A percentile compares a stretch with the other conserved stretches of the same genome.
These are phyloP conservation scores for Fusarium buxicola DNA, from an alignment of 2,329 filamentous ascomycete species.

Conservation along the genomic window DNA sequence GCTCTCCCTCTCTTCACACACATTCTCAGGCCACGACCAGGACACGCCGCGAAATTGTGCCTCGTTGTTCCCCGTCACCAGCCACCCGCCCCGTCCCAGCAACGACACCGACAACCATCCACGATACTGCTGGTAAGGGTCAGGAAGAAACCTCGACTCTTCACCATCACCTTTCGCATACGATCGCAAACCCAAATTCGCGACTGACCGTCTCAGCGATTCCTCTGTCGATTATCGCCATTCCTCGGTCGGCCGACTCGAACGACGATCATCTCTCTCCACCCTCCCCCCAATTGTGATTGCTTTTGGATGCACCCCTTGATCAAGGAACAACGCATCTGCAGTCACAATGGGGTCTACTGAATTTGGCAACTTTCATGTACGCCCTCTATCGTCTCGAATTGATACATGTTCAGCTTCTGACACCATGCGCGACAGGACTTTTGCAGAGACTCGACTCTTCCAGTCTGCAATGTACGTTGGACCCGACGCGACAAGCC, in stretches of 20 bases:
- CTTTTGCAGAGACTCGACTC: slow-evolving; percentile 85
- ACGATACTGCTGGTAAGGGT: slow-evolving; percentile 32
- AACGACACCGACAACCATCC: slow-evolving; percentile 39
- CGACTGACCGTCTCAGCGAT: slow-evolving; percentile 14
- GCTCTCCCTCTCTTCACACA: not conserved
- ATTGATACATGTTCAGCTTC: slow-evolving; percentile 13
- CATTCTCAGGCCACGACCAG: slow-evolving; percentile 18
- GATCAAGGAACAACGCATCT: slow-evolving; percentile 43
- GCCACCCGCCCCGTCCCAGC: slow-evolving; percentile 39
- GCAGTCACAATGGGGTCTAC: slow-evolving; percentile 67
- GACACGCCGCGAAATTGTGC: slow-evolving; percentile 39
- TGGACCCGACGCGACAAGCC: slow-evolving; percentile 21
- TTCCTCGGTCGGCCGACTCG: slow-evolving; percentile 18
- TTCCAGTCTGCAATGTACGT: slow-evolving; percentile 87
- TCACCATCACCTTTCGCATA: slow-evolving; percentile 22
- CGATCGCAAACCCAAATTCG: slow-evolving; percentile 20
- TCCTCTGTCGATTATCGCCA: slow-evolving; percentile 25
- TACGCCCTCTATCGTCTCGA: slow-evolving; percentile 48
- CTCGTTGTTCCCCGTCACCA: slow-evolving; percentile 32
- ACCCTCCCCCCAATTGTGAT: slow-evolving; percentile 40
- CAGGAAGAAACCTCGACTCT: slow-evolving; percentile 32
- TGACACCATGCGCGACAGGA: slow-evolving; percentile 62
- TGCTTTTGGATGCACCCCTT: slow-evolving; percentile 44
- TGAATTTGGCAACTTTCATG: slow-evolving; percentile 71
- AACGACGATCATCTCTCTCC: slow-evolving; percentile 12